Base-by-base conservation (phyloP, 1,284 basidiomycete genomes). In the Mycena sp. region DNA sequence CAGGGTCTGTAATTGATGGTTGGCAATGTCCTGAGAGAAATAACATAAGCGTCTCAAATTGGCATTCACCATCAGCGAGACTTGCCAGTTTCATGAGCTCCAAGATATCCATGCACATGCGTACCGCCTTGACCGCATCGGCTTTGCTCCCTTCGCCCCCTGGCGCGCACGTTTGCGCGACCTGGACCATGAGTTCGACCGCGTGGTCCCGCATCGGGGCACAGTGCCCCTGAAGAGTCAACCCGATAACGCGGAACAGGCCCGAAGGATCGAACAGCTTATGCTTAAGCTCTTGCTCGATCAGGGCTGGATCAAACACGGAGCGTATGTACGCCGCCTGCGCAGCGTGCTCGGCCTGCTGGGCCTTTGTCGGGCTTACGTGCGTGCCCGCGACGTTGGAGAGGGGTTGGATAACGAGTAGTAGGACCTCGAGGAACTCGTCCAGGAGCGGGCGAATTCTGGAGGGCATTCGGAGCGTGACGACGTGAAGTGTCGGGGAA, bases 81-180 rank as follows among this genome's bases (percentile, higher is more conserved):
- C 91, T 76, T 72, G 93, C 94, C 71, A 98, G 84, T 83, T 96
- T 96, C 95, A 98, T 97, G 69, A 96, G 84, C 80, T 98, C 95
- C 56, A 96, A 83, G 64, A 97, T 90, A 76, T 96, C 95, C 75
- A 98, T 90, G 79, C 93, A 95, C 82, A 91, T 85, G 62, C 92
- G 85, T 63, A 97, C 84, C 12, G 92, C 93, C 61, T 82, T 83
- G 58, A 94, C 88, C 26, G 94, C 88, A 70, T 91, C 87, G 37
- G 81, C 79, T 63, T 85, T 85, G 70, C 78, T 81, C n/a, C 85
- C 85, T 26, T 74, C 77, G 48, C 82, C 83, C 1, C 83, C 83
- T 2, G 83, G 84, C 4, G 81, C 81, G 74, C 87, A 89, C 54
- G 80, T 81, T 67, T 78, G 83, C 26, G 91, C 92, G 16, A 86